Evolutionary conservation across 352 stramenopile species (phyloP).

Genomic region (Pythium rhizo-oryzae): DNA sequence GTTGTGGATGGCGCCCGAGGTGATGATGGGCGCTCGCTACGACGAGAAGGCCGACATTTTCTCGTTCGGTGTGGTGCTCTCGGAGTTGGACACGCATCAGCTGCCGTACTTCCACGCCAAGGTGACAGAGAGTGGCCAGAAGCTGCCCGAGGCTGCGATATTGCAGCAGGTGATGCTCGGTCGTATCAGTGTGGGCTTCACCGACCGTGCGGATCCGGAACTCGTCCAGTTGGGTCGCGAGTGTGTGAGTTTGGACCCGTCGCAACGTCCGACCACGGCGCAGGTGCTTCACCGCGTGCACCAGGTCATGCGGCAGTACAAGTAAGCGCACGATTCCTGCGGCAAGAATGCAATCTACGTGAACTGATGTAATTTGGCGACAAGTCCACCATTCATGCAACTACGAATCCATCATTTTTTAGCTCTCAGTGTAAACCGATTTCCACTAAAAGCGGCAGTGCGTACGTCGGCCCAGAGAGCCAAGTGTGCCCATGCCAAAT

Average conservation of each 20-base stretch:
- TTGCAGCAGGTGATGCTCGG: slow-evolving; percentile 7
- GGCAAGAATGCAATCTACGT: neutral
- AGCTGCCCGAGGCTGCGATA: slow-evolving; percentile 2
- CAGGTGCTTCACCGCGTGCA: slow-evolving; percentile 12
- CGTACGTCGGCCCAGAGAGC: too few species aligned
- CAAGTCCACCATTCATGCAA: too few species aligned
- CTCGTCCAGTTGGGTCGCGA: slow-evolving; percentile 12
- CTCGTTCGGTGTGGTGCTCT: neutral
- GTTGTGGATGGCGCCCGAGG: slow-evolving; percentile 5
- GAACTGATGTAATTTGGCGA: too few species aligned
- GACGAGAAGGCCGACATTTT: slow-evolving; percentile 8
- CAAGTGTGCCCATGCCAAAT: too few species aligned
- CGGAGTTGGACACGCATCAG: slow-evolving; percentile 2
- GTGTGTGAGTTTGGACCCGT: slow-evolving; percentile 3
- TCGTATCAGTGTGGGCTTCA: neutral
- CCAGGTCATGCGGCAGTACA: slow-evolving; percentile 4
- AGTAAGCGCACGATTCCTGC: too few species aligned
- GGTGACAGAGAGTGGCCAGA: neutral
- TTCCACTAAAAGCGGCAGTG: too few species aligned
- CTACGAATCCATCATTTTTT: too few species aligned
- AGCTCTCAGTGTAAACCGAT: too few species aligned
- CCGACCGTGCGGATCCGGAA: slow-evolving; percentile 1
- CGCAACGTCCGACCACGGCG: neutral
- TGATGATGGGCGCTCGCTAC: slow-evolving; percentile 2
- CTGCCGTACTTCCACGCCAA: slow-evolving; percentile 8